phyloP scores from a whole-genome alignment of 2,329 filamentous ascomycete species.

The Aspergillus sp. region DNA sequence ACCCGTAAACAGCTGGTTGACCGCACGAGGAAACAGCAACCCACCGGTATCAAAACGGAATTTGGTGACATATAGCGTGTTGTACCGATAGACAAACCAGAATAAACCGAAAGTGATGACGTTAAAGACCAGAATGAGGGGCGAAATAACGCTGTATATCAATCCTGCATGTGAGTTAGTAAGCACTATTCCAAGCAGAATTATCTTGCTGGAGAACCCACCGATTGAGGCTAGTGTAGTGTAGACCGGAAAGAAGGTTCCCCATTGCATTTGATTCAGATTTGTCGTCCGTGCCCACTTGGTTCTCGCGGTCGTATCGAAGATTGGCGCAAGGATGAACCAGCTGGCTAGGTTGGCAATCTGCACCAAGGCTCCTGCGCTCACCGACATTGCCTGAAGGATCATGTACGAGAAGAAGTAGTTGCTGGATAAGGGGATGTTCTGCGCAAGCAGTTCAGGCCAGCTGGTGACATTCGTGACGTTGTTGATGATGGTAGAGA shows the following conservation, averaged over 20 bases:
- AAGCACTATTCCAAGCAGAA: neutral
- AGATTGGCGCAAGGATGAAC: conserved; percentile 74
- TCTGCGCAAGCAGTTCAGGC: conserved; percentile 68
- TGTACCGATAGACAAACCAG: conserved; percentile 95
- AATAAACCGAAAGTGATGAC: conserved; percentile 87
- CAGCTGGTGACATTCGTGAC: conserved; percentile 67
- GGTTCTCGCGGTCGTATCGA: conserved; percentile 76
- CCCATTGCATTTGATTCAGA: conserved; percentile 79
- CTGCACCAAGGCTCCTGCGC: conserved; percentile 83
- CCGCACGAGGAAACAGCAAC: conserved; percentile 82
- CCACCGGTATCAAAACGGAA: conserved; percentile 90
- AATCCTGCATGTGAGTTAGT: conserved; percentile 46
- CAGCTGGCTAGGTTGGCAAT: conserved; percentile 74
- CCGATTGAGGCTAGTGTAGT: conserved; percentile 94
- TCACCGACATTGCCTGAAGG: conserved; percentile 86
- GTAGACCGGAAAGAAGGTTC: conserved; percentile 91
- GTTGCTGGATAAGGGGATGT: conserved; percentile 82
- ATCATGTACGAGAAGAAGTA: conserved; percentile 99
- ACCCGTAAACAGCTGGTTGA: conserved; percentile 94
- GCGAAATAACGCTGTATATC: conserved; percentile 85
- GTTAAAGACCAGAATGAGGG: conserved; percentile 88
- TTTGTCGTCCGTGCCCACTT: conserved; percentile 85
- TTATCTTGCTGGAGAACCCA: conserved; percentile 25
- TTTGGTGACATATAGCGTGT: conserved; percentile 89
- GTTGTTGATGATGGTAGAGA: conserved; percentile 63